Base-by-base conservation (phyloP, 306 rosid genomes). In the Astragalus membranaceus region DNA sequence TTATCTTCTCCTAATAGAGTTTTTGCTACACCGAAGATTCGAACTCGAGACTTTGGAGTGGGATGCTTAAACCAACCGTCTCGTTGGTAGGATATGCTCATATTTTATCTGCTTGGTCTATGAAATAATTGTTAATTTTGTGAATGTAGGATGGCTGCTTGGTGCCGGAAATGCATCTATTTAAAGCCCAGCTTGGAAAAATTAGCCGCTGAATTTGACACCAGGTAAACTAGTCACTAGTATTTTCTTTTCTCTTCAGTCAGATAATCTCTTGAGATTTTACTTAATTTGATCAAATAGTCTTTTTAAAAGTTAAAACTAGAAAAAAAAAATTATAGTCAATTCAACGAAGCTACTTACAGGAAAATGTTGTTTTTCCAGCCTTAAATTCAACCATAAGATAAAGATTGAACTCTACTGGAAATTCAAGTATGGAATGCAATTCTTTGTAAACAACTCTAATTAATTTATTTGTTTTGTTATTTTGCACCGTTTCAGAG, bases 141-240 rank as follows among this genome's bases (percentile, higher is more conserved):
- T 60, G 29, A 36, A 65, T 78, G 79, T 73, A 93, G 98, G 98
- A 90, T 93, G 98, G 96, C 98, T 67, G 36, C 87, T 65, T 93
- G 98, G 97, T 93, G 97, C 66, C 81, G 97, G 81, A 90, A 94
- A 77, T 93, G 98, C 85, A 90, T 93, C 9, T 90, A 88, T 79
- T 75, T 94, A 85, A 90, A 94, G 83, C 98, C 97, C n/a, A 93
- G 90, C 71, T 71, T 90, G 80, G 98, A 94, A 84, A 90, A 88
- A 79, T 71, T 94, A 66, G 97, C 95, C 0, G 89, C 96, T 10
- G 96, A 94, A 70, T 85, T 60, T 68, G 87, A 88, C 30, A 63
- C 84, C 72, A 94, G 83, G 96, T 87, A 86, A 78, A 71, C 41
- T 69, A 39, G 0, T 65, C 42, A 59, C 47, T 59, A 7, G 29